These are phyloP conservation scores for Wickerhamiella cacticola DNA, from an alignment of 805 yeast species.

Conservation along the genomic window DNA sequence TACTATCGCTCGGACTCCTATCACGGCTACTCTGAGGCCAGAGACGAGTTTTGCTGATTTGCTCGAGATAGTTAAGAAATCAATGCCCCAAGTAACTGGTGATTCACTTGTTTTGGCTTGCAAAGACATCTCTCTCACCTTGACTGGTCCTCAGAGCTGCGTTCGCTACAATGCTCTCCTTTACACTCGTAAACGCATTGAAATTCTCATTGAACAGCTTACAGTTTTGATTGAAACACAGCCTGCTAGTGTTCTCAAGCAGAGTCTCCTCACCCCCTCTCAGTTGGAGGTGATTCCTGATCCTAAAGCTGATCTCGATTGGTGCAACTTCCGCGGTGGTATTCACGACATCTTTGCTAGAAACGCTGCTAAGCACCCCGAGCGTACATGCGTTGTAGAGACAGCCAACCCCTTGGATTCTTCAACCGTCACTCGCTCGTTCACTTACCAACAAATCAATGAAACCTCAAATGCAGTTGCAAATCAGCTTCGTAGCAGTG, in stretches of 20 bases:
- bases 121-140: constrained; percentile 33
- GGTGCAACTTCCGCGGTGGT: constrained; percentile 87
- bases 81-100: neutral
- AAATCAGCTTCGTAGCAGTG: constrained; percentile 67
- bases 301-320: constrained; percentile 76
- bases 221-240: constrained; percentile 20
- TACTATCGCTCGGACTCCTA: constrained; percentile 38
- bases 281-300: constrained; percentile 62
- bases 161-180: constrained; percentile 65
- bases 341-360: constrained; percentile 89
- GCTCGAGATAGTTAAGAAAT: constrained; percentile 14
- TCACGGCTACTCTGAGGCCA: constrained; percentile 44
- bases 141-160: neutral
- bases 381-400: constrained; percentile 83
- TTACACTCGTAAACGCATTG: constrained; percentile 57
- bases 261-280: constrained; percentile 55
- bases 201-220: constrained; percentile 62
- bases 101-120: constrained; percentile 21
- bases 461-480: constrained; percentile 90
- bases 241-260: constrained; percentile 39
- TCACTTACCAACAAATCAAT: constrained; percentile 78
- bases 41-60: constrained; percentile 39
- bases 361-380: constrained; percentile 77
- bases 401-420: constrained; percentile 51
- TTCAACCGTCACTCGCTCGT: constrained; percentile 46